A percentile compares a stretch with the other conserved stretches of the same genome.
Evolutionary conservation across 495 filamentous ascomycete genomes (phyloP).

Genomic region (Xylaria cubensis): DNA sequence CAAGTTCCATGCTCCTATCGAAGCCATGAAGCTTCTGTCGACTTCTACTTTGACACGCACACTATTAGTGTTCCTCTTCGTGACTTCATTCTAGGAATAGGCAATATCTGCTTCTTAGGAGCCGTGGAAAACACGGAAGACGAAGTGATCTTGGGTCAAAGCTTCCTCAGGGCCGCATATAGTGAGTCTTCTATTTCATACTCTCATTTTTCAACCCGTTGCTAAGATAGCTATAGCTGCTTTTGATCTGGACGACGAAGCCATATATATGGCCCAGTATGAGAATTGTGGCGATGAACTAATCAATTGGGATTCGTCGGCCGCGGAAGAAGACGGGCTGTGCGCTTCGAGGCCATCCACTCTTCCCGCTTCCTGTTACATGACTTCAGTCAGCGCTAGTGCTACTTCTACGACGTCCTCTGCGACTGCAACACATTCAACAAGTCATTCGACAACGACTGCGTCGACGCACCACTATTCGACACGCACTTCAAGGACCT

Average conservation of each 20-base stretch:
- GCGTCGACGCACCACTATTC: background rate
- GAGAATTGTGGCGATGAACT: slow-evolving; percentile 25
- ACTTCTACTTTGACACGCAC: slow-evolving; percentile 23
- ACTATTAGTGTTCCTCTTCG: slow-evolving; percentile 22
- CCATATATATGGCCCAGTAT: slow-evolving; percentile 30
- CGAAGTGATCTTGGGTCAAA: slow-evolving; percentile 25
- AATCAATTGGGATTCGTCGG: slow-evolving; percentile 16
- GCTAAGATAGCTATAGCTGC: slow-evolving; percentile 16
- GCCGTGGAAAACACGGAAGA: background rate
- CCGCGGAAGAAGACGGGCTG: slow-evolving; percentile 8
- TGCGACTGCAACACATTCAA: slow-evolving; percentile 7
- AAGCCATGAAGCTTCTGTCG: slow-evolving; percentile 19
- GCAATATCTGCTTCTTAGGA: slow-evolving; percentile 17
- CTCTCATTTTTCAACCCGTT: background rate
- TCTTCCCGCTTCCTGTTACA: slow-evolving; percentile 10
- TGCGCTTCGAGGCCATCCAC: slow-evolving; percentile 13
- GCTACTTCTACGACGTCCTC: slow-evolving; percentile 9
- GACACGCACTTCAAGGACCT: background rate
- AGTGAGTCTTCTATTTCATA: background rate
- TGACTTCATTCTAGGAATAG: slow-evolving; percentile 25
- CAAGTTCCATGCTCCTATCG: slow-evolving; percentile 24
- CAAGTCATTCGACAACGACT: slow-evolving; percentile 11
- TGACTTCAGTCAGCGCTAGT: slow-evolving; percentile 10
- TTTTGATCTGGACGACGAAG: slow-evolving; percentile 20
- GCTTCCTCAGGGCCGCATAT: slow-evolving; percentile 27